phyloP scores from a whole-genome alignment of 768 basidiomycete species.

The Serendipita indica region DNA sequence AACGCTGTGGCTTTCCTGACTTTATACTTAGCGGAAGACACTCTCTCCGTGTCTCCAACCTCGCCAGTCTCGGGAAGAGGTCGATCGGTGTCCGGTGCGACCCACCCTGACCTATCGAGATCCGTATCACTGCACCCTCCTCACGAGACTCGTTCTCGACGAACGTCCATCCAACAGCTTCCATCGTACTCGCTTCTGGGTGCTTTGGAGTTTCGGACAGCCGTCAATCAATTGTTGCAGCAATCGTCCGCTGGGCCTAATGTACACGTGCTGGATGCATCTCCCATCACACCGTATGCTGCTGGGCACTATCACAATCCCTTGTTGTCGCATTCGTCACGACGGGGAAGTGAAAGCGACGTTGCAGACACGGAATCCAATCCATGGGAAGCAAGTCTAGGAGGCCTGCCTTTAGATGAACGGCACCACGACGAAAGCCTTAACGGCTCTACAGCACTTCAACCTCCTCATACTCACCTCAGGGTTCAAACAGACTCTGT shows the following conservation, averaged over 20 bases:
- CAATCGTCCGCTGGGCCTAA: slow-evolving; percentile 38
- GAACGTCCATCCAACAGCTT: slow-evolving; percentile 30
- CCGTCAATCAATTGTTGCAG: slow-evolving; percentile 63
- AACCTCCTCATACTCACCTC: not conserved
- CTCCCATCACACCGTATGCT: slow-evolving; percentile 51
- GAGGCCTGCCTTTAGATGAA: slow-evolving; percentile 36
- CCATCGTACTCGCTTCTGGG: slow-evolving; percentile 86
- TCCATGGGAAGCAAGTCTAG: slow-evolving; percentile 37
- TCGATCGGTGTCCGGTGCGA: not conserved
- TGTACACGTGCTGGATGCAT: slow-evolving; percentile 39
- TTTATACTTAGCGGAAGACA: not conserved
- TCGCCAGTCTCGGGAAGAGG: not conserved
- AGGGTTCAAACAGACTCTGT: too few relatives aligned
- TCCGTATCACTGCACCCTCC: slow-evolving; percentile 12
- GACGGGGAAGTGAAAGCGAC: not conserved
- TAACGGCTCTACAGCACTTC: not conserved
- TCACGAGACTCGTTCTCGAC: not conserved
- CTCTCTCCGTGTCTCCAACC: not conserved
- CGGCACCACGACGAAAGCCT: slow-evolving; percentile 19
- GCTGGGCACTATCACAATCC: slow-evolving; percentile 56
- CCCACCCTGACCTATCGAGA: not conserved
- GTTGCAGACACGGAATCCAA: slow-evolving; percentile 22
- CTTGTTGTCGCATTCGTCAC: slow-evolving; percentile 9
- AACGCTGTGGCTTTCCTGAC: not conserved
- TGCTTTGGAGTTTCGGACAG: slow-evolving; percentile 88